phyloP scores from a whole-genome alignment of 352 stramenopile genomes.

The Globisporangium emineosum region DNA sequence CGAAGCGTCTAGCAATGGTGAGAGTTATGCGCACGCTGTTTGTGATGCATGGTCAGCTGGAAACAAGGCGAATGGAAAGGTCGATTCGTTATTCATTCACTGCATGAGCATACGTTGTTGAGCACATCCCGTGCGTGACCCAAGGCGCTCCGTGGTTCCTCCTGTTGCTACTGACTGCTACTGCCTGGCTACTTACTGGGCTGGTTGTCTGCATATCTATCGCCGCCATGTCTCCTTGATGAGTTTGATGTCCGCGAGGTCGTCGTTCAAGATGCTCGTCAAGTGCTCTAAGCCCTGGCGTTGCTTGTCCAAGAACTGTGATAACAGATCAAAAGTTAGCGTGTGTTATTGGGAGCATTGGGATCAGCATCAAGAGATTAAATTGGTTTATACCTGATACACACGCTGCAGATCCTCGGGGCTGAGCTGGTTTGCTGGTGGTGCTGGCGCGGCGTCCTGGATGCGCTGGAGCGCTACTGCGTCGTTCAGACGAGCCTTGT shows the following conservation, averaged over 20 bases:
- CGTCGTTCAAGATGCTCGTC: slow-evolving; percentile 80
- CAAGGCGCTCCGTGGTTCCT: background rate
- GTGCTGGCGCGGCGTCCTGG: slow-evolving; percentile 41
- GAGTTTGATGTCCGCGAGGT: slow-evolving; percentile 83
- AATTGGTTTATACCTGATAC: slow-evolving; percentile 44
- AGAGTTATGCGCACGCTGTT: no score
- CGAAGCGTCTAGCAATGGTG: no score
- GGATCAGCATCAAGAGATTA: background rate
- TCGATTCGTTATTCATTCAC: background rate
- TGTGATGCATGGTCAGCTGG: no score
- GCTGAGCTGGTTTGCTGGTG: slow-evolving; percentile 54
- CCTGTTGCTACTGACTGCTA: background rate
- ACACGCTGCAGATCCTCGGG: slow-evolving; percentile 71
- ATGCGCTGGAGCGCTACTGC: slow-evolving; percentile 68
- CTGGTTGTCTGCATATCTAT: slow-evolving; percentile 28
- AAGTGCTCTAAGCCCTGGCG: slow-evolving; percentile 81
- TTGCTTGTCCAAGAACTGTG: slow-evolving; percentile 82
- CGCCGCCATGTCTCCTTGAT: slow-evolving; percentile 84
- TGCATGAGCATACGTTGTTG: background rate
- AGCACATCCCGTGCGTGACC: background rate
- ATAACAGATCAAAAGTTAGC: slow-evolving; percentile 7
- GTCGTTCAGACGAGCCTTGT: slow-evolving; percentile 85
- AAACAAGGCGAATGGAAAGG: background rate
- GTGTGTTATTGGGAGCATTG: background rate
- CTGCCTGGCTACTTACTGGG: background rate